Percentiles rank a stretch among this genome's conserved stretches.
Evolutionary conservation across 176 grass and related monocot species (phyloP).

Genomic region (Musa schizocarpa): DNA sequence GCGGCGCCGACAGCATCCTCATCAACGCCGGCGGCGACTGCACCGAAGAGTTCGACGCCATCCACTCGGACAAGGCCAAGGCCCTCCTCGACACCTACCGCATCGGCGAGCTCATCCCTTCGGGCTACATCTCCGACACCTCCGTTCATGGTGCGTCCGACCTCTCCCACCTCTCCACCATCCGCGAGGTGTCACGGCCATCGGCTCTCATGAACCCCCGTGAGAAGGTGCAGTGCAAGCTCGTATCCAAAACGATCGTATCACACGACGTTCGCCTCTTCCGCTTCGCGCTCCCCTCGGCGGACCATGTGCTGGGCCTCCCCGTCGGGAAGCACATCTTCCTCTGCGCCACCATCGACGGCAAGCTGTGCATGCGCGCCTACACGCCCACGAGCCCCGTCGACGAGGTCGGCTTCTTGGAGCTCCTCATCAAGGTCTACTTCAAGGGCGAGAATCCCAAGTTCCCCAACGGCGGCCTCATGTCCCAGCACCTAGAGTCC

Average conservation of each 20-base stretch:
- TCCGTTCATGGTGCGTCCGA: constrained; percentile 16
- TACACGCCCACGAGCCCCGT: constrained; percentile 67
- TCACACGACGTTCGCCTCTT: constrained; percentile 19
- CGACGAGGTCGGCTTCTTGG: constrained; percentile 46
- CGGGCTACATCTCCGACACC: constrained; percentile 10
- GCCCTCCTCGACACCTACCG: constrained; percentile 22
- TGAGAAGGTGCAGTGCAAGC: constrained; percentile 17
- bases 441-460: constrained; percentile 54
- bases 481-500: constrained; percentile 41
- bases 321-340: constrained; percentile 68
- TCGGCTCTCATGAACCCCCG: not conserved
- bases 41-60: constrained; percentile 90
- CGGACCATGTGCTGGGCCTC: constrained; percentile 37
- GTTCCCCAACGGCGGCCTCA: constrained; percentile 52
- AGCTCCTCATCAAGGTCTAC: constrained; percentile 84
- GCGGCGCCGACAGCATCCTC: constrained; percentile 82
- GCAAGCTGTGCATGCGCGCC: constrained; percentile 63
- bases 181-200: not conserved
- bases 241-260: constrained; percentile 6
- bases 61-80: constrained; percentile 41
- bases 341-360: constrained; percentile 38
- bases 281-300: constrained; percentile 14
- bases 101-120: constrained; percentile 17
- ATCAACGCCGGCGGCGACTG: constrained; percentile 86
- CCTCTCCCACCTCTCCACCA: constrained; percentile 34